Base-by-base conservation (phyloP, 2,329 filamentous ascomycete species). In the Ophiobolus disseminans region DNA sequence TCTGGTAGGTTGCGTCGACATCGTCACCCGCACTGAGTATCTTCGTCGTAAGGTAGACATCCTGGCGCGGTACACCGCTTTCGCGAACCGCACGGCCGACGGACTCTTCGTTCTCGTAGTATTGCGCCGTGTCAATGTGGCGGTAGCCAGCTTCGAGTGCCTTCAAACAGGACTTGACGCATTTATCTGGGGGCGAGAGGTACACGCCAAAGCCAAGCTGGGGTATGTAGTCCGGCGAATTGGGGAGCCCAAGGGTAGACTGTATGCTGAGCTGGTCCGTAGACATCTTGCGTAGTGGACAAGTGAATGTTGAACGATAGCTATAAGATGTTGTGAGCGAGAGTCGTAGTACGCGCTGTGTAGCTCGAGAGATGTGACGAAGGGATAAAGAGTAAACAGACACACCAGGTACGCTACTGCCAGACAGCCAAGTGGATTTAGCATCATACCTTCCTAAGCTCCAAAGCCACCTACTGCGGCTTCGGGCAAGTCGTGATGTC, bases 161-260 rank as follows among this genome's bases (percentile, higher is more conserved):
- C 35, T 77, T 76, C 3, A 83, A 73, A 57, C 82, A 85, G 1
- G 86, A 86, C 25, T 78, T 66, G 8, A 80, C 75, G 68, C 85
- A 88, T 53, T 78, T 75, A 32, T 79, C 66, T 28, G 76, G 67
- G 2, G 78, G 77, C 5, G 85, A 84, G 50, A 80, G 81, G 73
- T 88, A 91, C 50, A 90, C 86, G 40, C 88, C 88, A 62, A 90
- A 89, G 10, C 87, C 88, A 8, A 91, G 79, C 21, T 78, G 79
- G 19, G 88, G 88, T 14, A 90, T 86, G 45, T 74, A 74, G 56
- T 78, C 70, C 25, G 69, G 59, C 40, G 77, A 78, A 47, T 81
- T 80, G 23, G 76, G 74, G 30, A 86, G 77, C 32, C 79, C 69
- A 30, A 84, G 66, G 17, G 74, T 73, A 50, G 81, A 78, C 17